A percentile compares a stretch with the other conserved stretches of the same genome.
phyloP scores from a whole-genome alignment of 163 green algal species.

The Coccomyxa subellipsoidea region DNA sequence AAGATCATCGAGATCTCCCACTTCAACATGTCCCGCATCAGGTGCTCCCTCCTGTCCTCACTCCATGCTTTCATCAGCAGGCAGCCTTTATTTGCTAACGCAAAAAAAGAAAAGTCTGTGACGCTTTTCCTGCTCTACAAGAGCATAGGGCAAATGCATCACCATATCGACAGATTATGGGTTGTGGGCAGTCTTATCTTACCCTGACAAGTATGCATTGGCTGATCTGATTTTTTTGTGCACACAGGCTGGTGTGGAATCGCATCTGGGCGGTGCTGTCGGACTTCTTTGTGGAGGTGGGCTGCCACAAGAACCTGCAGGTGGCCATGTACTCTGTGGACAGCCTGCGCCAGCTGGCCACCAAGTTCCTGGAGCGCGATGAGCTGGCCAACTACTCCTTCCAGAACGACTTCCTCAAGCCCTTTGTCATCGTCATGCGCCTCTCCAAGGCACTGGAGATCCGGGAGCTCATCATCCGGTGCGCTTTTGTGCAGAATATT shows the following conservation, averaged over 20 bases:
- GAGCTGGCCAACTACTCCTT: constrained; percentile 99
- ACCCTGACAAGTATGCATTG: too few relatives aligned
- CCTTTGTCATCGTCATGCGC: constrained; percentile 96
- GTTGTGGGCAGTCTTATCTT: too few relatives aligned
- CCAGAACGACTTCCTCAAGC: constrained; percentile 98
- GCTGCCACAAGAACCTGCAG: constrained; percentile 69
- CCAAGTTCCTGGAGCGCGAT: constrained; percentile 98
- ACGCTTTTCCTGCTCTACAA: too few relatives aligned
- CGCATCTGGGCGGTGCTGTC: constrained; percentile 82
- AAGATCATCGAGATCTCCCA: constrained; percentile 97
- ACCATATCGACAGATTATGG: too few relatives aligned
- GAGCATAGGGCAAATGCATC: too few relatives aligned
- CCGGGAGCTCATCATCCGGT: constrained; percentile 96
- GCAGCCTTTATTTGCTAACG: too few relatives aligned
- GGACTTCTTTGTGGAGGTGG: constrained; percentile 78
- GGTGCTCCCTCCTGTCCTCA: constrained; percentile 41
- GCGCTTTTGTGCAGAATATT: too few relatives aligned
- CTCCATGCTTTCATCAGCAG: too few relatives aligned
- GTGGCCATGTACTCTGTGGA: constrained; percentile 94
- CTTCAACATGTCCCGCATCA: constrained; percentile 98
- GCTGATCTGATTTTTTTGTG: neutral
- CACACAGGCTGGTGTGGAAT: constrained; percentile 88
- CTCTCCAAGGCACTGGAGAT: constrained; percentile 85
- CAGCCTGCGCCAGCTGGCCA: constrained; percentile 87
- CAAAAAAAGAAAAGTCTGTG: too few relatives aligned